These are phyloP conservation scores for Misopates orontium DNA, from an alignment of 257 asterid genomes.

Conservation along the genomic window DNA sequence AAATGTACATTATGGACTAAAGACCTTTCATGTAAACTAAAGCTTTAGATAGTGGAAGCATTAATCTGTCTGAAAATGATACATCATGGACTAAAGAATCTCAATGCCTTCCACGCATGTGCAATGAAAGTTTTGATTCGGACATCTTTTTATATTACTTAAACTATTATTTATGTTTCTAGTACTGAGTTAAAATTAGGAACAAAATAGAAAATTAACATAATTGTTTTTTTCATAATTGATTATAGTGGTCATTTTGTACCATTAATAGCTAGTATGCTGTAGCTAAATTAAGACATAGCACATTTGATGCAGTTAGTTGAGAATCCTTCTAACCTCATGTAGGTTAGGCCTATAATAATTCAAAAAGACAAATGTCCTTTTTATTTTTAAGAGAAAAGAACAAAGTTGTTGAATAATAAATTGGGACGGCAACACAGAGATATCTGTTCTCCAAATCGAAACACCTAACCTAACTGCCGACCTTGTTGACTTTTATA, in stretches of 20 bases:
- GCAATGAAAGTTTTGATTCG: background rate
- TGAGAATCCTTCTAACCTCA: no score
- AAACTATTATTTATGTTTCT: background rate
- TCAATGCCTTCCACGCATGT: background rate
- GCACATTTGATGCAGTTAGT: background rate
- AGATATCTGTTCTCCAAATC: conserved; percentile 3
- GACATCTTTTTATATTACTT: background rate
- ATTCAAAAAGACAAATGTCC: background rate
- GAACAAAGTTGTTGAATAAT: background rate
- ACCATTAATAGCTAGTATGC: background rate
- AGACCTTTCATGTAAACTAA: background rate
- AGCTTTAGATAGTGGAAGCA: background rate
- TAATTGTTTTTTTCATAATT: no score
- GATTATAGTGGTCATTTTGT: background rate
- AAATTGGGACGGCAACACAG: conserved; percentile 2
- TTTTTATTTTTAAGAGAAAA: no score
- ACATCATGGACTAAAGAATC: background rate
- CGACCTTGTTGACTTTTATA: conserved; percentile 6
- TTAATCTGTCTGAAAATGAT: background rate
- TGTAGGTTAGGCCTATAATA: background rate
- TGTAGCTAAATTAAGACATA: background rate
- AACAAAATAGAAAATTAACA: no score
- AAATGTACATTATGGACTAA: no score
- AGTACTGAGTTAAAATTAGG: no score
- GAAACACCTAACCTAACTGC: background rate